Base-by-base conservation (phyloP, 2,329 filamentous ascomycete genomes). In the Tolypocladium tropicale region DNA sequence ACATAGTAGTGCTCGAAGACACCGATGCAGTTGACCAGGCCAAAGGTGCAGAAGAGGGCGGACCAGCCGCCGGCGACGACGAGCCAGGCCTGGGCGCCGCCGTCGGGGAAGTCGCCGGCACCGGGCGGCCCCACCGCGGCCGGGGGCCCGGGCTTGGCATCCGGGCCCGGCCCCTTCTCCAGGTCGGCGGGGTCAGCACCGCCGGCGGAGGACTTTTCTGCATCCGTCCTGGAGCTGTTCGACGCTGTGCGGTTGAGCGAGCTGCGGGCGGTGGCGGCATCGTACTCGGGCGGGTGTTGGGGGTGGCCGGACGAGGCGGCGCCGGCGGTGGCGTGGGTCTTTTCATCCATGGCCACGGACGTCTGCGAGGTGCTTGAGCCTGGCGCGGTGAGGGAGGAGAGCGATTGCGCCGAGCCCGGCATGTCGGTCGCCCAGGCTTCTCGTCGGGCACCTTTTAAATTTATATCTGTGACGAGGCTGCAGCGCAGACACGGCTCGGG, bases 1-100 rank as follows among this genome's bases (percentile, higher is more conserved):
- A 81, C 69, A 59, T 85, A 86, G 66, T 84, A 83, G 46, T 76
- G 72, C 66, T 84, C 79, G 62, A 85, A 85, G 7, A 83, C 74
- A 3, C 82, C 82, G 9, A 76, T 66, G 57, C 60, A 75, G 63
- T 77, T 77, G 55, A 76, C 59, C 32, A 76, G 59, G 1, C 74
- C 75, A 61, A 76, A 77, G 2, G 72, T 76, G 61, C 72, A 76
- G 54, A 77, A 76, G 48, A 76, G 59, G 2, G 68, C 67, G 58
- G 70, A 74, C 67, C 71, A 77, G 3, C 72, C 74, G 34, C 76
- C 76, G 25, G 74, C 65, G 4, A 86, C 81, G 2, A 78, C 77
- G 10, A 81, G 70, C 80, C 82, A 85, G 10, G 83, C 83, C 59
- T 78, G 69, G 3, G 65, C 49, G 2, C 82, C 82, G 43, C 82